Percentiles rank a stretch among this genome's conserved stretches.
These are phyloP conservation scores for Brachypodium distachyon DNA, from an alignment of 202 grass and related monocot genomes.

Conservation along the genomic window DNA sequence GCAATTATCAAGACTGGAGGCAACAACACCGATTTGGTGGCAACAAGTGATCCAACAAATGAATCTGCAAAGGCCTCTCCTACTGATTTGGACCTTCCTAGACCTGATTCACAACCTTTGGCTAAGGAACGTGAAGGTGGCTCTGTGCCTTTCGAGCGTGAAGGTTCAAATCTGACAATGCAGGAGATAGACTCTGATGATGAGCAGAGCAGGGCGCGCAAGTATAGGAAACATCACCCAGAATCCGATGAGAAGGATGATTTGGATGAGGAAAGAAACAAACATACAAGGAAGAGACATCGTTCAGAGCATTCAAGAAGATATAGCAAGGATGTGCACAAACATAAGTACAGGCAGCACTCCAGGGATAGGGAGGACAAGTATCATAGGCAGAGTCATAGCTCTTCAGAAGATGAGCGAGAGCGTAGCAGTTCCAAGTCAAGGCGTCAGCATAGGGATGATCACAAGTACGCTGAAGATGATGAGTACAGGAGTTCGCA, in stretches of 20 bases:
- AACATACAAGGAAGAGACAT: slow-evolving; percentile 43
- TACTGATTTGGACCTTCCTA: slow-evolving; percentile 18
- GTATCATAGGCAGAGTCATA: slow-evolving; percentile 21
- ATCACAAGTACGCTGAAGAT: slow-evolving; percentile 4
- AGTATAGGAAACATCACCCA: slow-evolving; percentile 41
- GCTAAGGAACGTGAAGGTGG: slow-evolving; percentile 52
- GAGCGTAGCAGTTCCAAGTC: slow-evolving; percentile 30
- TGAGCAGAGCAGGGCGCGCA: slow-evolving; percentile 26
- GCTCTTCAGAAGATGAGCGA: slow-evolving; percentile 53
- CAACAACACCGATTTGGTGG: slow-evolving; percentile 30
- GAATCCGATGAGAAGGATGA: slow-evolving; percentile 27
- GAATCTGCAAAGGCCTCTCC: slow-evolving; percentile 24
- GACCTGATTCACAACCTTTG: slow-evolving; percentile 13
- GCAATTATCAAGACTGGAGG: slow-evolving; percentile 65
- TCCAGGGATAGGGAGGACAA: slow-evolving; percentile 30
- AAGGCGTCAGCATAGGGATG: slow-evolving; percentile 20
- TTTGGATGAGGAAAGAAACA: slow-evolving; percentile 32
- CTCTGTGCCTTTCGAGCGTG: slow-evolving; percentile 32
- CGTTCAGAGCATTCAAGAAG: slow-evolving; percentile 43
- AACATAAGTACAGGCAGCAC: slow-evolving; percentile 38
- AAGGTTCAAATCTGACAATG: slow-evolving; percentile 25
- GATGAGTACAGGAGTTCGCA: slow-evolving; percentile 29
- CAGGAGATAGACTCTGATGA: slow-evolving; percentile 35
- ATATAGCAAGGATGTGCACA: slow-evolving; percentile 29
- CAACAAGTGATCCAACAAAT: slow-evolving; percentile 19